Base-by-base conservation (phyloP, 805 yeast genomes). In the Yamadazyma paraphyllophila region DNA sequence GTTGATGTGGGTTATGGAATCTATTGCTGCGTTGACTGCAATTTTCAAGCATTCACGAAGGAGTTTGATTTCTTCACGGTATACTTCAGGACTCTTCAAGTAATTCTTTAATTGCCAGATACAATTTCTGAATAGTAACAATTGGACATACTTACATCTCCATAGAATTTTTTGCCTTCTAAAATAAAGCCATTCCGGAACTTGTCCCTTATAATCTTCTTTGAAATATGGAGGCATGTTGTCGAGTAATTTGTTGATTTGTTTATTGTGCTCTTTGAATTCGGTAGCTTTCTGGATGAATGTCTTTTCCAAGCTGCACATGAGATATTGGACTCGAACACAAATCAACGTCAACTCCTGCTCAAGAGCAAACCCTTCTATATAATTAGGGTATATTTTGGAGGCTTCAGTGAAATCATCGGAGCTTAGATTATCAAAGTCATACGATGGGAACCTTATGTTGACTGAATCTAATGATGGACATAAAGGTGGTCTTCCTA, bases 401-500 rank as follows among this genome's bases (percentile, higher is more conserved):
- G 74, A 59, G 41, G 68, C 69, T 16, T 56, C 66, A 54, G 16
- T 31, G 15, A 9, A 30, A 3, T 31, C 43, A 13, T 11, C 20
- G 14, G 34, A 24, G 10, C 13, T 27, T 12, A 17, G 26, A 24
- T 42, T 24, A 16, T 80, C 83, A 47, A 74, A 69, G 44, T 79
- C 67, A 47, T 79, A 79, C 5, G 72, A 61, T n/a, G 82, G 81
- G 39, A 71, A 60, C 30, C 69, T 64, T 20, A 78, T 75, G 54
- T 78, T 81, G 54, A 78, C 68, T 69, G 44, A 71, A 38, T 70
- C 71, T 12, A 63, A 60, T 8, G 64, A 62, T 1, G 84, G 83
- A 38, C 79, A 62, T 50, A 73, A 74, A 4, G 79, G 71, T 1
- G 89, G 88, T 52, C 89, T 64, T 11, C 87, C 88, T 60, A 80